Evolutionary conservation across 495 filamentous ascomycete genomes (phyloP).

Genomic region (Penicillium desertorum): DNA sequence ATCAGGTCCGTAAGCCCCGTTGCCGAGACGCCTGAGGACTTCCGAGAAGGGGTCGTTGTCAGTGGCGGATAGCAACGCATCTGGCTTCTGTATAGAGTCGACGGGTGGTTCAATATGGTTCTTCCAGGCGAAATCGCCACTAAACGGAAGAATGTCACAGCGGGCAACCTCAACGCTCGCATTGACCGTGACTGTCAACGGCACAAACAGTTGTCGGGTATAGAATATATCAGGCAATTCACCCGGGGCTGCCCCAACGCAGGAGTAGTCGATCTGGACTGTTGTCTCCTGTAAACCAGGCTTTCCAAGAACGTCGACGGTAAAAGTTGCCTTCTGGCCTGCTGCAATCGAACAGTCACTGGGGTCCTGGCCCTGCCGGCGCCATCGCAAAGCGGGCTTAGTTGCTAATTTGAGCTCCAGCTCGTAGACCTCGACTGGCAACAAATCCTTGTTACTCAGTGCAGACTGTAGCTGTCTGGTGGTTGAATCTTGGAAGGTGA

Average conservation of each 20-base stretch:
- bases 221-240: conserved; percentile 74
- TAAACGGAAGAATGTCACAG: conserved; percentile 75
- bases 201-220: conserved; percentile 78
- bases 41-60: conserved; percentile 40
- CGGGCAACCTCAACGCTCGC: conserved; percentile 78
- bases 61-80: conserved; percentile 19
- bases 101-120: conserved; percentile 32
- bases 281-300: conserved; percentile 78
- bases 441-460: conserved; percentile 70
- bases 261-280: conserved; percentile 81
- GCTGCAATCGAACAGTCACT: conserved; percentile 60
- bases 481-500: conserved; percentile 88
- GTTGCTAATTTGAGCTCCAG: conserved; percentile 73
- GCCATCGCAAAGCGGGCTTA: conserved; percentile 70
- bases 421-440: conserved; percentile 77
- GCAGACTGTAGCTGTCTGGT: conserved; percentile 72
- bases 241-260: conserved; percentile 60
- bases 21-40: conserved; percentile 43
- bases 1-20: conserved; percentile 49
- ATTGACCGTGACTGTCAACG: conserved; percentile 86
- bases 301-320: conserved; percentile 81
- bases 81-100: conserved; percentile 12
- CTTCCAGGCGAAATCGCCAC: conserved; percentile 54
- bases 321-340: conserved; percentile 68
- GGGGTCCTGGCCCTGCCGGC: conserved; percentile 49